These are phyloP conservation scores for Yamadazyma epiphylla DNA, from an alignment of 1,139 yeast species.

Conservation along the genomic window DNA sequence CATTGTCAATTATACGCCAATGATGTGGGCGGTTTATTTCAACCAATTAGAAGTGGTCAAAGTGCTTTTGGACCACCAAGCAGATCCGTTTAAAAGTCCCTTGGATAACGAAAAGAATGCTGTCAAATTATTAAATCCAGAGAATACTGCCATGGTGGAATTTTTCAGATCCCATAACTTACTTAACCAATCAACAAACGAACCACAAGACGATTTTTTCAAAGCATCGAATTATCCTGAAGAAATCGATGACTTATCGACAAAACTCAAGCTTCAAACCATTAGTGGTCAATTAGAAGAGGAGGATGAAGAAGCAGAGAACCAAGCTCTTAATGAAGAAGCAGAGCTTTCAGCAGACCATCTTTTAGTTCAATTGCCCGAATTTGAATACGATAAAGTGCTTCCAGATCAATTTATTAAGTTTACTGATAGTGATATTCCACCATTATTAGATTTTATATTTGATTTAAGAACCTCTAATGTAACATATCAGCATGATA, in stretches of 20 bases:
- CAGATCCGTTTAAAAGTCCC: conserved; percentile 38
- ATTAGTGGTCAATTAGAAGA: conserved; percentile 29
- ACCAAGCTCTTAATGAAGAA: conserved; percentile 24
- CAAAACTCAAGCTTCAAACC: conserved; percentile 49
- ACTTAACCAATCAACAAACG: conserved; percentile 24
- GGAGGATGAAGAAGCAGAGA: conserved; percentile 19
- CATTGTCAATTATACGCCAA: conserved; percentile 33
- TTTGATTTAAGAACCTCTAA: conserved; percentile 36
- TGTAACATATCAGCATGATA: conserved; percentile 42
- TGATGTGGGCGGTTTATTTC: conserved; percentile 48
- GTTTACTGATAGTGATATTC: conserved; percentile 66
- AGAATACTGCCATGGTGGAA: conserved; percentile 28
- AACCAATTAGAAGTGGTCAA: conserved; percentile 34
- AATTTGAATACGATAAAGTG: conserved; percentile 46
- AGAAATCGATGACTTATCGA: conserved; percentile 37
- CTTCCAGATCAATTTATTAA: conserved; percentile 48
- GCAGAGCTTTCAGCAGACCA: conserved; percentile 27
- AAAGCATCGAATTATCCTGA: conserved; percentile 15
- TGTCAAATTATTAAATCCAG: conserved; percentile 29
- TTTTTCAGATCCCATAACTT: conserved; percentile 37
- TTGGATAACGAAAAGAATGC: conserved; percentile 30
- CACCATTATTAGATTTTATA: conserved; percentile 54
- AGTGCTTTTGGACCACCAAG: conserved; percentile 34
- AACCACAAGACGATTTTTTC: conserved; percentile 14
- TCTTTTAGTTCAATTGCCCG: conserved; percentile 24